Evolutionary conservation across 768 basidiomycete species (phyloP), one percentile per base, ranked within the genome.

Genomic region (Rhodotorula sphaerocarpa): DNA sequence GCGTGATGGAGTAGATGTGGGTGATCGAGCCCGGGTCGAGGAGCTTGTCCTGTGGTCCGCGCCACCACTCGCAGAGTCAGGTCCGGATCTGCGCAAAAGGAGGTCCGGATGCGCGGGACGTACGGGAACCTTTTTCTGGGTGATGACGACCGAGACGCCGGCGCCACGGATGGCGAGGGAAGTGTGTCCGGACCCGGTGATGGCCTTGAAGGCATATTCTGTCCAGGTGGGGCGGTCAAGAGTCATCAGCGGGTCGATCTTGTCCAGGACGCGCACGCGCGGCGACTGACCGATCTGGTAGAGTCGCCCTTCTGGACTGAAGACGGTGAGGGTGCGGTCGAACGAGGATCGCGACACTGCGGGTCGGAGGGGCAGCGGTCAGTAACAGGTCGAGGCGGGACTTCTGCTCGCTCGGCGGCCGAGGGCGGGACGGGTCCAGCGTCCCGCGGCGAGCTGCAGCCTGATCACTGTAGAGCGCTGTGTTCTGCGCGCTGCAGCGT

Each of bases 171-270:
- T 87, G 23, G 92, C 82, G 54, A 99, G 82, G 2, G 93, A 84
- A 3, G 95, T 97, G 73, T 96, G 90, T 1, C 91, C 93, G 2
- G 91, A 90, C 58, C 90, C 90, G 66, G 91, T 90, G 75, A 97
- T 96, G 51, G 95, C 95, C 77, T 97, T 99, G 85, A 97, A 97
- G 31, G 95, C 93, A 81, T 97, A 97, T 79, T 97, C 92, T 96
- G 72, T 7, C 12, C 34, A 5, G 27, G 41, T 33, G 36, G 25
- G 3, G 25, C 34, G 51, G 10, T 15, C 7, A n/a, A 16, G 30
- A 44, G n/a, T n/a, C 23, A 20, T 21, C 33, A 46, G 39, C 62
- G 21, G 39, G 31, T 30, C 9, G 16, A 7, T 20, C 42, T 23
- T 23, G 30, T 4, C 44, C n/a, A 47, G 23, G 21, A 33, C 31